phyloP scores from a whole-genome alignment of 164 flowering plant genomes.

The Paratinospora sagittata region DNA sequence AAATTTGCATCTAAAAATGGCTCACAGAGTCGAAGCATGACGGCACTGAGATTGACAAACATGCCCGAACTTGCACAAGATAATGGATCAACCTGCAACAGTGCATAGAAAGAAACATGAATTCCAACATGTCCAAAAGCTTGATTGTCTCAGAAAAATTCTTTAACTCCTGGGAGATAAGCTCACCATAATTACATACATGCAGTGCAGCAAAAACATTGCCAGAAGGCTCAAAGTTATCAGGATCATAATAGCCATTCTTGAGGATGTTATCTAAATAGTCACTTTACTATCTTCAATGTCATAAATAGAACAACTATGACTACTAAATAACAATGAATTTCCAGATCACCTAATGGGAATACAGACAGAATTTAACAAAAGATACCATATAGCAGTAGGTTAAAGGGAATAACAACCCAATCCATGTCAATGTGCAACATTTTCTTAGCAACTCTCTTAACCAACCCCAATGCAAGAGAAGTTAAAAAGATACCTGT shows the following conservation, averaged over 20 bases:
- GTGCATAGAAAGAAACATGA: background rate
- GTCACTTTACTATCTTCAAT: too few species aligned
- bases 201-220: background rate
- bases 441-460: background rate
- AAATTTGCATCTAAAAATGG: slow-evolving; percentile 86
- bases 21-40: slow-evolving; percentile 89
- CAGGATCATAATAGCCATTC: too few species aligned
- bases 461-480: background rate
- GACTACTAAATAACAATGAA: too few species aligned
- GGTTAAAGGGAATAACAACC: background rate
- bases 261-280: too few species aligned
- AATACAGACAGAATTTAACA: background rate
- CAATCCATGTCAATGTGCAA: background rate
- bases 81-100: slow-evolving; percentile 75
- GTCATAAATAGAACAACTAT: too few species aligned
- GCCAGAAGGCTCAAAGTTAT: background rate
- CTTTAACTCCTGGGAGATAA: too few species aligned
- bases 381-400: background rate
- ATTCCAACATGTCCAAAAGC: background rate
- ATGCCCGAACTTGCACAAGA: slow-evolving; percentile 95
- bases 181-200: background rate
- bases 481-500: slow-evolving; percentile 47
- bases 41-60: slow-evolving; percentile 95
- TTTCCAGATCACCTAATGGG: too few species aligned
- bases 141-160: background rate